These are phyloP conservation scores for Hericium coralloides DNA, from an alignment of 768 basidiomycete genomes.

Conservation along the genomic window DNA sequence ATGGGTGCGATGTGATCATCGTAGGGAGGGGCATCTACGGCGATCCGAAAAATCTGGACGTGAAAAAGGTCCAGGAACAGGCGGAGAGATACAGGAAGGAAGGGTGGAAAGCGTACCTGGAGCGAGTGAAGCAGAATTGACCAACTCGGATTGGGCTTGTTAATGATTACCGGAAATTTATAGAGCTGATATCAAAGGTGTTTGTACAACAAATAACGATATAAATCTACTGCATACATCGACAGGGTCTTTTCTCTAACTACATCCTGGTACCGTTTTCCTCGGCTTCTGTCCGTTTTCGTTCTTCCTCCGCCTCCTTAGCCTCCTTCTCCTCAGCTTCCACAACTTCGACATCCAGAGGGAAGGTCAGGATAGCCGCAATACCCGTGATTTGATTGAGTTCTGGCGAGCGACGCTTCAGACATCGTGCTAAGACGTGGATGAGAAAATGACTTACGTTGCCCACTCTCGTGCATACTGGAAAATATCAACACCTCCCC, in stretches of 20 bases:
- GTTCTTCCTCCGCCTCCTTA: constrained; percentile 30
- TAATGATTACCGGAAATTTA: background rate
- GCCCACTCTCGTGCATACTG: constrained; percentile 98
- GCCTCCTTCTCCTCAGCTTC: constrained; percentile 86
- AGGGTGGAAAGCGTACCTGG: constrained; percentile 88
- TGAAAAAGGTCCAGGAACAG: constrained; percentile 47
- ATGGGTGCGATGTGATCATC: constrained; percentile 93
- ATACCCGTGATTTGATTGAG: constrained; percentile 94
- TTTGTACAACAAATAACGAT: background rate
- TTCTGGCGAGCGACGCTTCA: constrained; percentile 38
- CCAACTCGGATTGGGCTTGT: background rate
- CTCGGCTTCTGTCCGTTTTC: background rate
- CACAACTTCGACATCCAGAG: constrained; percentile 90
- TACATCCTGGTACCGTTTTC: background rate
- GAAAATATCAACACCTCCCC: constrained; percentile 96
- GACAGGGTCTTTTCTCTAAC: background rate
- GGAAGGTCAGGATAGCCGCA: constrained; percentile 93
- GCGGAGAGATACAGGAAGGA: constrained; percentile 79
- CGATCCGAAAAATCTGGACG: constrained; percentile 33
- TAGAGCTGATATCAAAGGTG: background rate
- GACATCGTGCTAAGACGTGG: background rate
- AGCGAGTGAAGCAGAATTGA: constrained; percentile 14
- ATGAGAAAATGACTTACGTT: constrained; percentile 54
- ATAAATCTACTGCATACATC: background rate
- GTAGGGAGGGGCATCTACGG: constrained; percentile 95